phyloP scores from a whole-genome alignment of 257 asterid species.

The Solanum etuberosum region DNA sequence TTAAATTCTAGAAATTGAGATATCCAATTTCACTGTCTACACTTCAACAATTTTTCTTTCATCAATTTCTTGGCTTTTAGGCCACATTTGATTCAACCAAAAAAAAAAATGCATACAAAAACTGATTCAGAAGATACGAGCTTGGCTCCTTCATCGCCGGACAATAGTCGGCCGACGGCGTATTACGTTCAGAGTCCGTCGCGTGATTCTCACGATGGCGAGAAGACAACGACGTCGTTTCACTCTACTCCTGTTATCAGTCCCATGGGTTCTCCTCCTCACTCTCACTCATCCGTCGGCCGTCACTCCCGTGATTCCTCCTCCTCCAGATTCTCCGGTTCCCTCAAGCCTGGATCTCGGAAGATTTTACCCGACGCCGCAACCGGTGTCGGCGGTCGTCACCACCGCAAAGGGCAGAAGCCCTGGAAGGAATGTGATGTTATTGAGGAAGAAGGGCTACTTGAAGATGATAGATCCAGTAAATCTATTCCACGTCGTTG shows the following conservation, averaged over 20 bases:
- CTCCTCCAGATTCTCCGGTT: conserved; percentile 72
- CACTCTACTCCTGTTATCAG: conserved; percentile 71
- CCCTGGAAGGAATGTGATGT: conserved; percentile 71
- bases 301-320: conserved; percentile 88
- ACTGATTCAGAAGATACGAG: conserved; percentile 78
- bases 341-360: conserved; percentile 72
- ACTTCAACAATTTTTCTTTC: background rate
- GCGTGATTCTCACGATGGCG: conserved; percentile 85
- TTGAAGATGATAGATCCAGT: conserved; percentile 45
- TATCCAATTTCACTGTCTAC: background rate
- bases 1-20: background rate
- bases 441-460: conserved; percentile 85
- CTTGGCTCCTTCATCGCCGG: conserved; percentile 86
- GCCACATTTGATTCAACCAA: too few species aligned
- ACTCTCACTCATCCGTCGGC: conserved; percentile 73
- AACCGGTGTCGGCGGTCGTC: conserved; percentile 14
- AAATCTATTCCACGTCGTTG: conserved; percentile 60
- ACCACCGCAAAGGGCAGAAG: conserved; percentile 20
- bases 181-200: conserved; percentile 93
- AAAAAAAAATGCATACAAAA: conserved; percentile 54
- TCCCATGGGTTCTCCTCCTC: conserved; percentile 74
- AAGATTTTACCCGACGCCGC: conserved; percentile 57
- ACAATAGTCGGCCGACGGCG: conserved; percentile 52
- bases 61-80: background rate
- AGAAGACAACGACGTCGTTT: conserved; percentile 69